phyloP scores from a whole-genome alignment of 768 basidiomycete species.

The Psilocybe cubensis region DNA sequence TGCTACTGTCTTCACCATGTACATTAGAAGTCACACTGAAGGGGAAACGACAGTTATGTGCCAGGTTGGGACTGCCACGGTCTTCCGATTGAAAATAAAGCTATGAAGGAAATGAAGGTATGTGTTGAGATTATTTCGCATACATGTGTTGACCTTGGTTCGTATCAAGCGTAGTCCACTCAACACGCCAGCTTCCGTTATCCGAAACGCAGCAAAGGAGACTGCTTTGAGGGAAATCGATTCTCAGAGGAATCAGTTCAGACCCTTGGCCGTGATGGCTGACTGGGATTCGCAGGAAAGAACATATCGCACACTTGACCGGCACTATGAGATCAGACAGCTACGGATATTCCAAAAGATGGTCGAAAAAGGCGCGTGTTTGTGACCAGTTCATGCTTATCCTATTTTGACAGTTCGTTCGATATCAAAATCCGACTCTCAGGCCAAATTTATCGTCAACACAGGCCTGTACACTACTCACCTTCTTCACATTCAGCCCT shows the following conservation, averaged over 20 bases:
- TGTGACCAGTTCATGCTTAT: not conserved
- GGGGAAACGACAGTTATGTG: constrained; percentile 64
- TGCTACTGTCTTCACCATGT: constrained; percentile 24
- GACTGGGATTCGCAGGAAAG: constrained; percentile 70
- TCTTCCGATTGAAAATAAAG: constrained; percentile 95
- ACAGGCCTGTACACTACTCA: constrained; percentile 93
- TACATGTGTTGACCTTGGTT: not conserved
- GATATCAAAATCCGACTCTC: too few species aligned
- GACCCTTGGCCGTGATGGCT: constrained; percentile 87
- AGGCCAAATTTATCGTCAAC: constrained; percentile 85
- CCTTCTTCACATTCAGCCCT: constrained; percentile 93
- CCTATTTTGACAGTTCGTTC: not conserved
- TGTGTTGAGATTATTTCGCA: constrained; percentile 18
- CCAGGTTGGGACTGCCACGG: constrained; percentile 99
- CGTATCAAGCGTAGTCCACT: constrained; percentile 54
- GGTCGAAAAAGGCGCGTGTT: constrained; percentile 73
- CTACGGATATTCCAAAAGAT: constrained; percentile 83
- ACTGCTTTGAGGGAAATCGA: constrained; percentile 78
- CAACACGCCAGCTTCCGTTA: constrained; percentile 54
- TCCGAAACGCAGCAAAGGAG: constrained; percentile 71
- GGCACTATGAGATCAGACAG: constrained; percentile 87
- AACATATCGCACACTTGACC: constrained; percentile 90
- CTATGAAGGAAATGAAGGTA: constrained; percentile 76
- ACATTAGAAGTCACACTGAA: constrained; percentile 4
- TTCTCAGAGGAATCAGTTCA: constrained; percentile 80